phyloP scores from a whole-genome alignment of 2,329 filamentous ascomycete species.

The Escovopsis sp. region DNA sequence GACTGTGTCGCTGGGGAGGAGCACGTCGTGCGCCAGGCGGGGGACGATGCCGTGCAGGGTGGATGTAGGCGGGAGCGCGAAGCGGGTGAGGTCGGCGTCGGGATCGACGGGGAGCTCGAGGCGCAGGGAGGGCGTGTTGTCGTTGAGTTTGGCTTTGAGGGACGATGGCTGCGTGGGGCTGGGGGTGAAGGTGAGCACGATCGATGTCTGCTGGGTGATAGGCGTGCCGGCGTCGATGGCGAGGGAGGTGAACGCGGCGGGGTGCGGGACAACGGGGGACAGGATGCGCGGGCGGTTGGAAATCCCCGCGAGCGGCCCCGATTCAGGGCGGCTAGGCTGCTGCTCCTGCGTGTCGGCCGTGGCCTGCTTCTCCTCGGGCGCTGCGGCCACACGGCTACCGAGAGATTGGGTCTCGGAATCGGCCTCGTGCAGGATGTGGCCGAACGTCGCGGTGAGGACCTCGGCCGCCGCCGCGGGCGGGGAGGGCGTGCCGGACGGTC shows the following conservation, averaged over 20 bases:
- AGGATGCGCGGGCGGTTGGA: conserved; percentile 21
- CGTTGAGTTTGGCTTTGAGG: neutral
- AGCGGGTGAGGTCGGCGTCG: conserved; percentile 13
- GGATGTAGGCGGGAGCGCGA: conserved; percentile 14
- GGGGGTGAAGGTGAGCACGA: conserved; percentile 33
- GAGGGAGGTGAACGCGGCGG: conserved; percentile 25
- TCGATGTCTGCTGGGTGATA: conserved; percentile 13
- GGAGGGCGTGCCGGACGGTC: no score
- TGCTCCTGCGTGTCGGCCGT: no score
- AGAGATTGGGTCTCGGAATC: no score
- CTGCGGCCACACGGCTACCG: no score
- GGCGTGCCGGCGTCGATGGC: conserved; percentile 15
- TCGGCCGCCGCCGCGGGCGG: neutral
- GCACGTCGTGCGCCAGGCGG: conserved; percentile 29
- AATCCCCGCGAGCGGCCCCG: conserved; percentile 5
- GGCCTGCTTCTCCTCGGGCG: no score
- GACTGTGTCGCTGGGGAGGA: conserved; percentile 30
- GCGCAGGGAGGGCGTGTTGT: conserved; percentile 11
- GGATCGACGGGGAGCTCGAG: conserved; percentile 17
- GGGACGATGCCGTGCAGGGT: conserved; percentile 17
- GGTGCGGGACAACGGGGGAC: conserved; percentile 30
- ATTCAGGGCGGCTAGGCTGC: no score
- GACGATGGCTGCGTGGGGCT: conserved; percentile 7
- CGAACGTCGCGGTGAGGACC: conserved; percentile 31
- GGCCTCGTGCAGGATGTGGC: conserved; percentile 29